Conservation (phyloP, 148 eudicot genomes). For the Persicaria tinctoria region DNA sequence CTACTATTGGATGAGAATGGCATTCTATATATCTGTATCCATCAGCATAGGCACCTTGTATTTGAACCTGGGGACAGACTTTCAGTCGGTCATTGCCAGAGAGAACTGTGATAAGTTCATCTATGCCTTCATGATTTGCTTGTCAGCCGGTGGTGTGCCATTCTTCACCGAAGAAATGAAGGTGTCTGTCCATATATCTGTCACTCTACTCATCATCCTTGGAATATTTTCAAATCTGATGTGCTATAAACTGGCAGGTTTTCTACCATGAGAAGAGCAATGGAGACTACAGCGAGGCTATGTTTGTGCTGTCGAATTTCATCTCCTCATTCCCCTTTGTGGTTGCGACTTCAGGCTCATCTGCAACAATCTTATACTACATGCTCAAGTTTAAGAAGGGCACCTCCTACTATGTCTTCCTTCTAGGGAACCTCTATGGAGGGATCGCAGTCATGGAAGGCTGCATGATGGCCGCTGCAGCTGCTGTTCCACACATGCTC, state of each 20-base stretch:
- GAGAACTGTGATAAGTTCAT: conserved; percentile 11
- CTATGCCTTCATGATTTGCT: conserved; percentile 11
- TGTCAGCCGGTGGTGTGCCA: conserved; percentile 2
- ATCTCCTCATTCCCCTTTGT: conserved; percentile 12
- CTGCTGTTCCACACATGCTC: conserved; percentile 3
- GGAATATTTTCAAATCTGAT: background rate
- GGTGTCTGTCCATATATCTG: background rate
- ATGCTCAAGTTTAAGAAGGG: conserved; percentile 7
- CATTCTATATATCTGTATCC: conserved; percentile 9
- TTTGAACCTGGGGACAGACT: background rate
- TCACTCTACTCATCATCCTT: background rate
- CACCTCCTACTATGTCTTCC: conserved; percentile 1
- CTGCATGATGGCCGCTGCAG: conserved; percentile 5
- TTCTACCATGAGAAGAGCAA: conserved; percentile 7
- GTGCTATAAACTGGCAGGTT: background rate
- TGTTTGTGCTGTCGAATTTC: conserved; percentile 8
- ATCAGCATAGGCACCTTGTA: background rate
- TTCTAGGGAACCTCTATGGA: conserved; percentile 9
- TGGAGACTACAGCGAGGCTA: conserved; percentile 6
- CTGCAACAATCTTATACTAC: conserved; percentile 5
- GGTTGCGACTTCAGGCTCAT: background rate
- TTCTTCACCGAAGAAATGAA: conserved; percentile 15
- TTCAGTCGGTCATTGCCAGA: background rate
- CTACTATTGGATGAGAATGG: conserved; percentile 15
- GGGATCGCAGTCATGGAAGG: conserved; percentile 10